Evolutionary conservation across 345 rosid species (phyloP), one percentile per base, ranked within the genome.

Genomic region (Citrus medica): DNA sequence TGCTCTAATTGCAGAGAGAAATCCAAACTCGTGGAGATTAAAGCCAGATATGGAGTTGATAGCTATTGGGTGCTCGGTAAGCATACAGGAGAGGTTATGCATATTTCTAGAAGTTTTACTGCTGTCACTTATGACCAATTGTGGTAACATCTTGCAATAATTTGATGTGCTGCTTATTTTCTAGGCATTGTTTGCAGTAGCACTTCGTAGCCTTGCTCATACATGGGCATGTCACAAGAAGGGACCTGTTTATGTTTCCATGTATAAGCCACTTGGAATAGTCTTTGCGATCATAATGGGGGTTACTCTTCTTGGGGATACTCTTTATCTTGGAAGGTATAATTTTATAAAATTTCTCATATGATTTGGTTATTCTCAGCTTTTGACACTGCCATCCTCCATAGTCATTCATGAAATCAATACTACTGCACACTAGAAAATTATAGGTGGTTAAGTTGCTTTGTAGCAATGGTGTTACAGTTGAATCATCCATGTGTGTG

Each of bases 241-340:
- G 63, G 81, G 83, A 46, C 78, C 85, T 56, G 78, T 79, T 25
- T 79, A 69, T 40, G 73, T 73, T 22, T 76, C 77, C 69, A 72
- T 76, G 82, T 83, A 78, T 74, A 83, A 78, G 65, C 86, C 88
- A 6, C 58, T 79, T 63, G 80, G 80, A 8, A 83, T 85, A 9
- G 74, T 76, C 24, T 81, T 85, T 76, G 86, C 84, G 25, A 32
- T 78, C 10, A 12, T 73, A 16, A 33, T 81, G 79, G 87, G 85
- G n/a, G 59, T 87, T 21, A 9, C 76, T 16, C 82, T 87, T 74
- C 85, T 87, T 60, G 85, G 86, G 24, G 86, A 84, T 27, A 74
- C 68, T n/a, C 84, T 86, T 69, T 77, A 64, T 79, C 81, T 83
- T 71, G 88, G 88, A 69, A 86, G 86, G 87, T 84, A 81, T 12